phyloP scores from a whole-genome alignment of 805 yeast species.

The Jamesozyma spencerorum region DNA sequence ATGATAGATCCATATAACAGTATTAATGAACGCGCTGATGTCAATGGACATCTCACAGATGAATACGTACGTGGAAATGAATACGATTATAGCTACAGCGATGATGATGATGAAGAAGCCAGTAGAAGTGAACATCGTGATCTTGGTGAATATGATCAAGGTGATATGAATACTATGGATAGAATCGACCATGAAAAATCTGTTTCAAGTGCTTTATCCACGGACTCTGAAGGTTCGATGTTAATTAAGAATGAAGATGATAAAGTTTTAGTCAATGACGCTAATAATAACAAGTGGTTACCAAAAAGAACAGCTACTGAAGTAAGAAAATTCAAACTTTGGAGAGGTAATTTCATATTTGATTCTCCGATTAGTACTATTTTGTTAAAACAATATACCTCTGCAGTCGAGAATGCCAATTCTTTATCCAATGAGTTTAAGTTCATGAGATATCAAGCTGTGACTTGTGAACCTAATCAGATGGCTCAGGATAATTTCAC shows the following conservation, averaged over 20 bases:
- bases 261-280: constrained; percentile 3
- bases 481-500: constrained; percentile 56
- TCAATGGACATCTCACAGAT: not conserved
- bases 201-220: constrained; percentile 7
- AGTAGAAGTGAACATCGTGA: constrained; percentile 15
- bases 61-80: constrained; percentile 7
- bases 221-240: constrained; percentile 7
- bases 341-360: constrained; percentile 69
- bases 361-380: constrained; percentile 83
- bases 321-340: constrained; percentile 26
- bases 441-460: constrained; percentile 89
- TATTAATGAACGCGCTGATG: not conserved
- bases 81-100: constrained; percentile 3
- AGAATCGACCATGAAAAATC: constrained; percentile 7
- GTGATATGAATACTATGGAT: constrained; percentile 12
- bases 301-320: constrained; percentile 19
- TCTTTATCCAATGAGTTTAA: constrained; percentile 46
- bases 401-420: constrained; percentile 35
- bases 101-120: constrained; percentile 3
- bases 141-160: constrained; percentile 20
- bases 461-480: constrained; percentile 81
- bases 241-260: constrained; percentile 1
- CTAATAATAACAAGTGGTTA: not conserved
- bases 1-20: constrained; percentile 29
- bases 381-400: constrained; percentile 42